phyloP scores from a whole-genome alignment of 2,329 filamentous ascomycete genomes.

The Venturia carpophila region DNA sequence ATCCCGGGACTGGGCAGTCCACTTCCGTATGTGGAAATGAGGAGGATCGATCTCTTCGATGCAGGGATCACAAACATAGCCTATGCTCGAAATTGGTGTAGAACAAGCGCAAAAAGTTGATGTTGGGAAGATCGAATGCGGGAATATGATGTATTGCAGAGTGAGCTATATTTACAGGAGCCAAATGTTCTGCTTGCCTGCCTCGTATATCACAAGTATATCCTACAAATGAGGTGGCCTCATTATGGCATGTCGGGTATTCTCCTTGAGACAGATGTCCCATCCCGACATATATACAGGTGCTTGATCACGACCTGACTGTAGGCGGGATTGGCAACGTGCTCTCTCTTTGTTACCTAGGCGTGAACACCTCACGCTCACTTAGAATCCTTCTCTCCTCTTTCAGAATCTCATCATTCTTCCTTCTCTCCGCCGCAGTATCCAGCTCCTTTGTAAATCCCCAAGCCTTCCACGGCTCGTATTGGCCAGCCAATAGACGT shows the following conservation, averaged over 20 bases:
- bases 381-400: not conserved
- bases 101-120: not conserved
- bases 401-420: not conserved
- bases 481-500: not conserved
- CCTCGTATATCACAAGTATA: not conserved
- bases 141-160: not conserved
- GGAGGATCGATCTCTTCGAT: not conserved
- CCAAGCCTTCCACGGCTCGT: conserved; percentile 18
- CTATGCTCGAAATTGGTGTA: not conserved
- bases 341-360: conserved; percentile 51
- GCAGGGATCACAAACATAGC: not conserved
- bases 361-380: not conserved
- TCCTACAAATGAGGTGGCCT: not conserved
- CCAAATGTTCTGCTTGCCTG: not conserved
- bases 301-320: conserved; percentile 97
- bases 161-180: not conserved
- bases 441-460: conserved; percentile 15
- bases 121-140: not conserved
- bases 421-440: not conserved
- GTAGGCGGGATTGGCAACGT: conserved; percentile 67
- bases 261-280: conserved; percentile 51
- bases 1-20: too few species aligned
- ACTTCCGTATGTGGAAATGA: too few species aligned
- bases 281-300: conserved; percentile 80
- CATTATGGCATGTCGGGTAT: not conserved